Conservation (phyloP, 2,329 filamentous ascomycete species). For the Scleromitrula shiraiana region DNA sequence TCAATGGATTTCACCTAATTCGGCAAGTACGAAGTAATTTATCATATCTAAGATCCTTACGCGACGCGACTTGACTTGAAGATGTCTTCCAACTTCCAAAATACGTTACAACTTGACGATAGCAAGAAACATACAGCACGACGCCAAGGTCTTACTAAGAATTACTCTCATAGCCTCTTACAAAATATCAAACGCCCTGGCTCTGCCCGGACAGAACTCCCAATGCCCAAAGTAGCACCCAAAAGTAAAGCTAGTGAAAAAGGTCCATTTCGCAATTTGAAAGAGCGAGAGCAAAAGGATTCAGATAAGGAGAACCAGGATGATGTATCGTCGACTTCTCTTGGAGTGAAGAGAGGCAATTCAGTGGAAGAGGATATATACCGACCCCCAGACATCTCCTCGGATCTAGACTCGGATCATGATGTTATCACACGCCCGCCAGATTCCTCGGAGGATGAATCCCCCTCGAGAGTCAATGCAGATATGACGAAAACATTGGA, state of each 20-base stretch:
- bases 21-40: neutral
- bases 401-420: slow-evolving; percentile 3
- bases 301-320: slow-evolving; percentile 1
- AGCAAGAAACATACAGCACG: slow-evolving; percentile 1
- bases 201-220: neutral
- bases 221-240: neutral
- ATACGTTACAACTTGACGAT: slow-evolving; percentile 6
- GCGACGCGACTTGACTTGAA: slow-evolving; percentile 2
- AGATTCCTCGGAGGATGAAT: slow-evolving; percentile 6
- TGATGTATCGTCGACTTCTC: neutral
- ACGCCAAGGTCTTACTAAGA: slow-evolving; percentile 3
- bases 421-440: neutral
- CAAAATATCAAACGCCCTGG: slow-evolving; percentile 1
- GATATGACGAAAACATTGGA: slow-evolving; percentile 5
- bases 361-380: neutral
- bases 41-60: neutral
- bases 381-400: slow-evolving; percentile 3
- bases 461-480: neutral
- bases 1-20: neutral
- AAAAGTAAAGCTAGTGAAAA: neutral
- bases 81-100: slow-evolving; percentile 2
- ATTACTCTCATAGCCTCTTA: neutral
- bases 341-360: neutral
- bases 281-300: neutral
- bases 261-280: neutral